Percentiles rank a stretch among this genome's conserved stretches.
phyloP scores from a whole-genome alignment of 805 yeast species.

The Kuraishia cidri region DNA sequence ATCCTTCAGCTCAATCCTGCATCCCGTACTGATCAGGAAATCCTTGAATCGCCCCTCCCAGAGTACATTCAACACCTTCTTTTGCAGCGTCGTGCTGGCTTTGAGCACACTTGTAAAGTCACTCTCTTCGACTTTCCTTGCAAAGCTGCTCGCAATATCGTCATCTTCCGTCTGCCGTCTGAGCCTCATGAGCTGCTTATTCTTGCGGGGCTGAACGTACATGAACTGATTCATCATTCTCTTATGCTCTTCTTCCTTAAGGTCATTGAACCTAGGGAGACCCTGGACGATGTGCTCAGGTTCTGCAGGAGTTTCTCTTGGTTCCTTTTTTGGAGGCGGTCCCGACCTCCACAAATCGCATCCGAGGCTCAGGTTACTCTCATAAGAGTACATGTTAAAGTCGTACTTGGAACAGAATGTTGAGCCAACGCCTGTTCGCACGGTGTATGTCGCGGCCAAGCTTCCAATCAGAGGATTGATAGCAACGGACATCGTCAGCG shows the following conservation, averaged over 20 bases:
- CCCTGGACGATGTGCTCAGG: not conserved
- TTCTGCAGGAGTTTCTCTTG: not conserved
- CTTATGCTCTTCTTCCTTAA: slow-evolving; percentile 12
- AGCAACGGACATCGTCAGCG: slow-evolving; percentile 79
- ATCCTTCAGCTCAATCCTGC: not conserved
- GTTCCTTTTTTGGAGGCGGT: not conserved
- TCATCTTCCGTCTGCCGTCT: slow-evolving; percentile 5
- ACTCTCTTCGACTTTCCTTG: slow-evolving; percentile 34
- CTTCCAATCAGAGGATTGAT: slow-evolving; percentile 89
- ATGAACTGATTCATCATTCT: slow-evolving; percentile 11
- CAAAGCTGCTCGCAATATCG: slow-evolving; percentile 12
- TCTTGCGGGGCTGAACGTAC: slow-evolving; percentile 9
- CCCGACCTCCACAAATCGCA: slow-evolving; percentile 62
- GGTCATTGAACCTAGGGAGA: slow-evolving; percentile 7
- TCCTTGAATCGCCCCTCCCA: slow-evolving; percentile 90
- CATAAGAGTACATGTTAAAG: slow-evolving; percentile 85
- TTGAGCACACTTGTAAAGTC: slow-evolving; percentile 67
- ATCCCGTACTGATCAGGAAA: slow-evolving; percentile 69
- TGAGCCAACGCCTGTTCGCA: slow-evolving; percentile 65
- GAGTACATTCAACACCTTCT: slow-evolving; percentile 48
- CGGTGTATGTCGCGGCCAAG: slow-evolving; percentile 78
- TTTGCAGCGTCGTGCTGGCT: slow-evolving; percentile 59
- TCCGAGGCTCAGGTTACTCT: slow-evolving; percentile 80
- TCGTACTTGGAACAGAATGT: slow-evolving; percentile 81
- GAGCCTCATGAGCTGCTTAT: not conserved